These are phyloP conservation scores for Podaxis sp. DNA, from an alignment of 768 basidiomycete genomes.

Conservation along the genomic window DNA sequence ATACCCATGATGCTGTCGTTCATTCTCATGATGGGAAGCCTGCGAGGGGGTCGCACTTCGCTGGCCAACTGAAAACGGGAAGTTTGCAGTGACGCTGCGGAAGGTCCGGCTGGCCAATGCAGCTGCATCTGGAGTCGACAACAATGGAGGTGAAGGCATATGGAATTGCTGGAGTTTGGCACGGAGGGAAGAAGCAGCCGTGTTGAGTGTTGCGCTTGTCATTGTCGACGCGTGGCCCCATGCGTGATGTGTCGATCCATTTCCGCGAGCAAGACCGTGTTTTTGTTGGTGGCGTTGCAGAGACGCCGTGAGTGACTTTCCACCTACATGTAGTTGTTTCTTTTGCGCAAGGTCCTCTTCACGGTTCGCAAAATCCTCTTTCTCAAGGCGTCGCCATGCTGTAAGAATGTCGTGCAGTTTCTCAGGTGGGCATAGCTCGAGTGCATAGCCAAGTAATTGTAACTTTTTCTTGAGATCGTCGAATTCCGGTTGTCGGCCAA, in stretches of 20 bases:
- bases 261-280: conserved; percentile 12
- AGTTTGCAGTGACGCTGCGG: conserved; percentile 71
- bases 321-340: conserved; percentile 14
- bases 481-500: conserved; percentile 82
- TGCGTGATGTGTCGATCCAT: conserved; percentile 6
- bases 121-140: conserved; percentile 76
- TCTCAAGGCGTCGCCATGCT: conserved; percentile 76
- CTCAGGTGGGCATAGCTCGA: conserved; percentile 85
- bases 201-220: conserved; percentile 26
- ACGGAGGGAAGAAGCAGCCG: conserved; percentile 53
- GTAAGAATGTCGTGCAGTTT: conserved; percentile 74
- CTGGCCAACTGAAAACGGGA: conserved; percentile 61
- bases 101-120: conserved; percentile 80
- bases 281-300: conserved; percentile 15
- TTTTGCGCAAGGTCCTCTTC: conserved; percentile 33
- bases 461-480: conserved; percentile 66
- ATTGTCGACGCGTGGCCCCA: conserved; percentile 11
- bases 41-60: conserved; percentile 21
- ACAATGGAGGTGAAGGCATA: conserved; percentile 66
- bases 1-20: not conserved
- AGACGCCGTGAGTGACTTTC: conserved; percentile 3
- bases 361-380: conserved; percentile 55
- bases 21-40: conserved; percentile 9
- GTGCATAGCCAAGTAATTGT: conserved; percentile 71
- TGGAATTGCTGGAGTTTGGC: conserved; percentile 65